Evolutionary conservation across 176 grass and related monocot species (phyloP).

Genomic region (Oryza officinalis): DNA sequence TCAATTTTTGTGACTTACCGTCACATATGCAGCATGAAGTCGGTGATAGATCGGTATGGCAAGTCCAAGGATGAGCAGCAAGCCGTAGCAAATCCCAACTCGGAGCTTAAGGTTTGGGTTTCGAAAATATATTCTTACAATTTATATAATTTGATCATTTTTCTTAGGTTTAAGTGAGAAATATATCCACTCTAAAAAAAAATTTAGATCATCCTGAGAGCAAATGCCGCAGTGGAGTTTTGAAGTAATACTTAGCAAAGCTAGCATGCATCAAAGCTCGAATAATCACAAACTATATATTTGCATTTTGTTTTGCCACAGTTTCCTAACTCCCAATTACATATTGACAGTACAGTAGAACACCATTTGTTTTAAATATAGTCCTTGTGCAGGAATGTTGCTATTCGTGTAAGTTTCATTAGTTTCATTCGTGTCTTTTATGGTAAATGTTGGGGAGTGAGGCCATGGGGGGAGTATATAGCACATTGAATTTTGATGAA

Average conservation of each 20-base stretch:
- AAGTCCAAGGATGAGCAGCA: constrained; percentile 61
- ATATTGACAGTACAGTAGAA: not conserved
- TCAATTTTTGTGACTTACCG: not conserved
- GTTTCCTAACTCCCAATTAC: not conserved
- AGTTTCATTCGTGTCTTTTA: not conserved
- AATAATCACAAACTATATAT: not conserved
- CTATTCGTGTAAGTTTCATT: not conserved
- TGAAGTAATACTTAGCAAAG: not conserved
- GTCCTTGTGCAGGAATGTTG: not conserved
- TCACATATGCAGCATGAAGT: constrained; percentile 58
- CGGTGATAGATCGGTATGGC: constrained; percentile 59
- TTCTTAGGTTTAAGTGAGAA: not conserved
- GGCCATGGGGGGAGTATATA: too few relatives aligned
- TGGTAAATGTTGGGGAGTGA: not conserved
- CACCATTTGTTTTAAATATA: not conserved
- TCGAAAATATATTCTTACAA: not conserved
- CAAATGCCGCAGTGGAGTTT: not conserved
- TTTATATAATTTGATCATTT: not conserved
- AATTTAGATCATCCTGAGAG: not conserved
- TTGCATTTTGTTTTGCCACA: not conserved
- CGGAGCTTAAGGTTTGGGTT: constrained; percentile 60
- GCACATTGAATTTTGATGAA: not conserved
- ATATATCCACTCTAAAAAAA: not conserved
- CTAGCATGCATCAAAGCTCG: not conserved
- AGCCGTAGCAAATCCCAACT: constrained; percentile 37